A percentile compares a stretch with the other conserved stretches of the same genome.
Conservation (phyloP, 805 yeast species). For the Ascoidea tarda region DNA sequence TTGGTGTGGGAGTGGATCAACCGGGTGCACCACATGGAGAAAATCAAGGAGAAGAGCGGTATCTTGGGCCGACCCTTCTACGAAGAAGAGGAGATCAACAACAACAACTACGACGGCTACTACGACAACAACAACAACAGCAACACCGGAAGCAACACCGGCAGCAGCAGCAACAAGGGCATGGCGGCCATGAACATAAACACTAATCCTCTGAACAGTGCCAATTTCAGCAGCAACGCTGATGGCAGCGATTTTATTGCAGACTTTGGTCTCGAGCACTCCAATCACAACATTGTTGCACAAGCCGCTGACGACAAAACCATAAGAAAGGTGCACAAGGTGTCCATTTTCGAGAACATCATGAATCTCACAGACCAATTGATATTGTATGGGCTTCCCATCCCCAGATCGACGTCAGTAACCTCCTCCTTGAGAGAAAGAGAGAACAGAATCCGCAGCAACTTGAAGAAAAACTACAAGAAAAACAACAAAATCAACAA, state of each 20-base stretch:
- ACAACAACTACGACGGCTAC: slow-evolving; percentile 9
- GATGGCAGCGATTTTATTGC: slow-evolving; percentile 1
- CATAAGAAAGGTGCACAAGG: slow-evolving; percentile 12
- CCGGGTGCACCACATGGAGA: slow-evolving; percentile 41
- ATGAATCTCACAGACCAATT: slow-evolving; percentile 35
- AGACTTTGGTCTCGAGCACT: slow-evolving; percentile 6
- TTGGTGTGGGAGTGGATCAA: slow-evolving; percentile 83
- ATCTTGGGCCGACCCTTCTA: slow-evolving; percentile 62
- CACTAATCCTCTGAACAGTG: slow-evolving; percentile 1
- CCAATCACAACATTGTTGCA: slow-evolving; percentile 4
- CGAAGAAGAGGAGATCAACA: slow-evolving; percentile 39
- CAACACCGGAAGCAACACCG: not conserved
- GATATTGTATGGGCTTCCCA: slow-evolving; percentile 43
- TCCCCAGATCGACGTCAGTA: slow-evolving; percentile 32
- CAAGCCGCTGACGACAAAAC: not conserved
- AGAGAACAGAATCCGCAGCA: slow-evolving; percentile 11
- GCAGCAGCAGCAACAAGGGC: not conserved
- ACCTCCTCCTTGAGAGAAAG: slow-evolving; percentile 14
- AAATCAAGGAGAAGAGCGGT: slow-evolving; percentile 50
- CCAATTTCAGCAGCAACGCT: slow-evolving; percentile 7
- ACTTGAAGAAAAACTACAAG: not conserved
- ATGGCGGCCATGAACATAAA: not conserved
- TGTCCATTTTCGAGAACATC: slow-evolving; percentile 22
- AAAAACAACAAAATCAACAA: not conserved
- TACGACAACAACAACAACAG: slow-evolving; percentile 2